These are phyloP conservation scores for Diospyros kaki DNA, from an alignment of 148 eudicot genomes.

Conservation along the genomic window DNA sequence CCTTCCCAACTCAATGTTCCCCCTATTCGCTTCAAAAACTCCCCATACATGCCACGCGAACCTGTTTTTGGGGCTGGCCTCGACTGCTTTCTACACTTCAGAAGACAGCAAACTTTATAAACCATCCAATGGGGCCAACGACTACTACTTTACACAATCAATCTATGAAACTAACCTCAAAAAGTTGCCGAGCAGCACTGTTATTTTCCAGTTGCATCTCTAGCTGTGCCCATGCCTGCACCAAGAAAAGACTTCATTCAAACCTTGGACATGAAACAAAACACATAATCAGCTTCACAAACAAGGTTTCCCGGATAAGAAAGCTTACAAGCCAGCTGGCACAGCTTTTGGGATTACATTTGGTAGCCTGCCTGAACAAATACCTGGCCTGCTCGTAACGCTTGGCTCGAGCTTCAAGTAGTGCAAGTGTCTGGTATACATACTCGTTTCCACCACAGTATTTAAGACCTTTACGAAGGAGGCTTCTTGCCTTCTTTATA, in stretches of 20 bases:
- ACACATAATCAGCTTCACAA: background rate
- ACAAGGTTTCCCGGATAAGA: background rate
- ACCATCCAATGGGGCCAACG: background rate
- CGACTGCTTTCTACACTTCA: constrained; percentile 61
- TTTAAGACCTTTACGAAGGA: constrained; percentile 79
- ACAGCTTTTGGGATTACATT: constrained; percentile 87
- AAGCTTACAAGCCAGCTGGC: constrained; percentile 97
- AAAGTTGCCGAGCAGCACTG: constrained; percentile 60
- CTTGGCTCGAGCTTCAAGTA: constrained; percentile 87
- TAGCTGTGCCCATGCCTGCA: constrained; percentile 95
- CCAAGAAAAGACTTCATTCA: constrained; percentile 4
- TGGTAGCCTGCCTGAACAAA: constrained; percentile 88
- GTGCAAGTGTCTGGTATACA: constrained; percentile 85
- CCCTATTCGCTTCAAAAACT: constrained; percentile 73
- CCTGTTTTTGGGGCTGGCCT: constrained; percentile 96
- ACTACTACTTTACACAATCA: constrained; percentile 4
- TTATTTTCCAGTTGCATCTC: constrained; percentile 85
- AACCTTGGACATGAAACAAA: background rate
- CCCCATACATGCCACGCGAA: constrained; percentile 99
- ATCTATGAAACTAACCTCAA: constrained; percentile 51
- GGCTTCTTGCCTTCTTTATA: constrained; percentile 79
- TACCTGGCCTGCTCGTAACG: constrained; percentile 82
- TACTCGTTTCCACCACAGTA: constrained; percentile 90
- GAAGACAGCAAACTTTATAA: background rate
- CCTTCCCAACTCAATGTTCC: constrained; percentile 54